Percentiles rank a stretch among this genome's conserved stretches.
Evolutionary conservation across 2,329 filamentous ascomycete genomes (phyloP).

Genomic region (Metarhizium robertsii): DNA sequence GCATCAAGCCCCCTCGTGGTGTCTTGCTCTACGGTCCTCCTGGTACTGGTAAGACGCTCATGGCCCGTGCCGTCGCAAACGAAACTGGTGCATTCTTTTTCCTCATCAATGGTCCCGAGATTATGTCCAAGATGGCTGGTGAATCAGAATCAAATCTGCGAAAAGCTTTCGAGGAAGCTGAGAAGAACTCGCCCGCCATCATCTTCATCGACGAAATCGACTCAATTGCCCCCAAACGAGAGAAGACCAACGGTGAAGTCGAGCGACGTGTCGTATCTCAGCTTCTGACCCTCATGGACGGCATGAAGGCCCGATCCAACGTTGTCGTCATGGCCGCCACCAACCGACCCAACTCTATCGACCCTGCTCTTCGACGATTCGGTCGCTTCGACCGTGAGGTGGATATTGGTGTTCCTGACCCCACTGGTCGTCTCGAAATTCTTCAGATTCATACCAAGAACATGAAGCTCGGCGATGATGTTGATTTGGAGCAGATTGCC

Average conservation of each 20-base stretch:
- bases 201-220: conserved; percentile 99
- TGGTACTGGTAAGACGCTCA: conserved; percentile 98
- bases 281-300: conserved; percentile 96
- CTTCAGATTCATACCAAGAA: conserved; percentile 99
- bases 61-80: conserved; percentile 97
- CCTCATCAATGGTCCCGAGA: conserved; percentile 97
- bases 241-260: conserved; percentile 98
- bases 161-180: conserved; percentile 98
- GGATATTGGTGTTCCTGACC: conserved; percentile 95
- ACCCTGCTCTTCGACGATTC: conserved; percentile 93
- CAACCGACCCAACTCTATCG: conserved; percentile 97
- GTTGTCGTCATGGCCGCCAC: conserved; percentile 99
- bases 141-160: conserved; percentile 97
- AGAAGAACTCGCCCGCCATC: conserved; percentile 98
- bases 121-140: conserved; percentile 99
- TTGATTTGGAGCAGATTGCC: conserved; percentile 93
- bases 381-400: conserved; percentile 98
- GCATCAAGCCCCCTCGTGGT: conserved; percentile 98
- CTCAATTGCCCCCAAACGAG: conserved; percentile 97
- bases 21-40: conserved; percentile 94
- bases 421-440: conserved; percentile 96
- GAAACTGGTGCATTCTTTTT: conserved; percentile 99
- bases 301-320: conserved; percentile 98
- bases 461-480: conserved; percentile 97
- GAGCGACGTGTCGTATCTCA: conserved; percentile 98